phyloP scores from a whole-genome alignment of 108 stramenopile genomes.

The Nitzschia putrida region DNA sequence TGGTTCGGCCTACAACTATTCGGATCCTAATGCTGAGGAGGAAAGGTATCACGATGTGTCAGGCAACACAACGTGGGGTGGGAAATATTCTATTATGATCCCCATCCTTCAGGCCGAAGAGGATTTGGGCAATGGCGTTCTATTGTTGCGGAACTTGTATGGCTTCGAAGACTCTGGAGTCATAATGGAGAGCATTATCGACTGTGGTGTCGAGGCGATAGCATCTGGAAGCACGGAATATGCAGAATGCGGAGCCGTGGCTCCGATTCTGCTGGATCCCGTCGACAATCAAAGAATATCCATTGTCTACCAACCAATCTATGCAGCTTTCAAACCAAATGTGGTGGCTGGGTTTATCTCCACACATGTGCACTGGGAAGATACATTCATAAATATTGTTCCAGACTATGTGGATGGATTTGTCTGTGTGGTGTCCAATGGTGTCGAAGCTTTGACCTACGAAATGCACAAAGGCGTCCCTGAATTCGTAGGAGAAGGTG shows the following conservation, averaged over 20 bases:
- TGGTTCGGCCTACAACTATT: not conserved
- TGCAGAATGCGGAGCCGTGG: conserved; percentile 23
- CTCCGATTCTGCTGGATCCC: not conserved
- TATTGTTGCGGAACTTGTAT: conserved; percentile 17
- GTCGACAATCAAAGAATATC: conserved; percentile 9
- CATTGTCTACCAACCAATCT: conserved; percentile 34
- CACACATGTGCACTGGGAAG: conserved; percentile 26
- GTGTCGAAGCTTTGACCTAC: conserved; percentile 14
- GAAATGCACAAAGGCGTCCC: conserved; percentile 20
- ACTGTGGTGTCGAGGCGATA: conserved; percentile 13
- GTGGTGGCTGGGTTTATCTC: conserved; percentile 23
- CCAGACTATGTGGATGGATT: conserved; percentile 31
- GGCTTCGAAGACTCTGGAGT: not conserved
- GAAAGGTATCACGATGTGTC: conserved; percentile 13
- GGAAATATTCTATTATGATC: not conserved
- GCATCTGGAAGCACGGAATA: too few species aligned
- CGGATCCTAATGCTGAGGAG: conserved; percentile 4
- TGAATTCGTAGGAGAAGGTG: conserved; percentile 26
- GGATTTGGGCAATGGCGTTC: not conserved
- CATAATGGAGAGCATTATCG: conserved; percentile 19
- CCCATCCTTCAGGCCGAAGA: conserved; percentile 3
- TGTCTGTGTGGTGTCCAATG: conserved; percentile 26
- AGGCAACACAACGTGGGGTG: conserved; percentile 5
- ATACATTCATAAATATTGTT: conserved; percentile 26
- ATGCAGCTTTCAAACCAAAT: conserved; percentile 24